phyloP scores from a whole-genome alignment of 768 basidiomycete species.

The Heimioporus sp. region DNA sequence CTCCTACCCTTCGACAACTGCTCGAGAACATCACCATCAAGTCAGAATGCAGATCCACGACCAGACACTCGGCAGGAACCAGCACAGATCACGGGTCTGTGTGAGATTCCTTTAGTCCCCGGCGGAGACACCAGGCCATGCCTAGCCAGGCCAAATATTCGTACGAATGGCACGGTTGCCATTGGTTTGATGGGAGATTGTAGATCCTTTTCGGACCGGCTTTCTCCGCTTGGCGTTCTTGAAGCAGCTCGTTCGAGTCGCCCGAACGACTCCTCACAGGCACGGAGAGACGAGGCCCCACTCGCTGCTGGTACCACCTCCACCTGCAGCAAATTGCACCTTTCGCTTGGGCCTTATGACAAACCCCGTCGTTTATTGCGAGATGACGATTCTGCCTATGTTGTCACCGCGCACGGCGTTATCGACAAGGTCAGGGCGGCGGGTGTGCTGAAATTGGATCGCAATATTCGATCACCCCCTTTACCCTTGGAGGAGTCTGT shows the following conservation, averaged over 20 bases:
- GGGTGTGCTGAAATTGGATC: conserved; percentile 13
- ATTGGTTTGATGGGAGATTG: not conserved
- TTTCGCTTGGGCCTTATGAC: conserved; percentile 33
- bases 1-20: not conserved
- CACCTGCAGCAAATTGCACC: not conserved
- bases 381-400: conserved; percentile 11
- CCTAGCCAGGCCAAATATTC: not conserved
- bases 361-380: conserved; percentile 39
- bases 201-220: not conserved
- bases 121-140: not conserved
- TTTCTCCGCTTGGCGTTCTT: not conserved
- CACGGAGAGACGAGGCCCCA: not conserved
- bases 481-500: conserved; percentile 31
- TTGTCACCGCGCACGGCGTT: conserved; percentile 41
- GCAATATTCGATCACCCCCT: conserved; percentile 19
- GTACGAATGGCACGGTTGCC: not conserved
- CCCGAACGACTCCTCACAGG: not conserved
- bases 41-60: not conserved
- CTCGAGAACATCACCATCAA: not conserved
- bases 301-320: not conserved
- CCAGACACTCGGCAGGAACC: not conserved
- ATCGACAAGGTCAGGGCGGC: conserved; percentile 30
- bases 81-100: not conserved
- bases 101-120: not conserved
- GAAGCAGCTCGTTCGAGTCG: not conserved